These are phyloP conservation scores for Euphorbia corollata DNA, from an alignment of 441 rosid species.

Conservation along the genomic window DNA sequence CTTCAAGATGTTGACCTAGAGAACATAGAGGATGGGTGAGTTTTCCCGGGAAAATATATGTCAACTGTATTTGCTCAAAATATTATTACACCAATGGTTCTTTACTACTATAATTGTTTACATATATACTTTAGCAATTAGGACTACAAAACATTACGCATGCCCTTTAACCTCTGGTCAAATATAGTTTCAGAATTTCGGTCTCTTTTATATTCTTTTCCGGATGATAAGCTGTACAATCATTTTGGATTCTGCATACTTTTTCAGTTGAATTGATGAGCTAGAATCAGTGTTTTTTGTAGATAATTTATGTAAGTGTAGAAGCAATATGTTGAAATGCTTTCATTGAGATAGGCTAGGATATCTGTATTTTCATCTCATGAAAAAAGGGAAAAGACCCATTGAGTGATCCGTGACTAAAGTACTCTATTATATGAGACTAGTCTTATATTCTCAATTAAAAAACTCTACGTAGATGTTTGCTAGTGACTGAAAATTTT, in stretches of 20 bases:
- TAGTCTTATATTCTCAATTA: background rate
- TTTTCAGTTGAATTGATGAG: too few species aligned
- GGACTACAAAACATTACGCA: background rate
- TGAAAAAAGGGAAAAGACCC: background rate
- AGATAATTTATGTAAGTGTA: background rate
- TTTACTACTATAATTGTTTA: background rate
- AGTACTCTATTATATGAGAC: background rate
- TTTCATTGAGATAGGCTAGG: background rate
- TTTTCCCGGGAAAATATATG: constrained; percentile 10
- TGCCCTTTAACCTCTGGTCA: background rate
- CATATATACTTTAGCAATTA: constrained; percentile 8
- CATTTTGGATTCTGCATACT: too few species aligned
- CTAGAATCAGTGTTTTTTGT: background rate
- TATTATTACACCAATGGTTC: background rate
- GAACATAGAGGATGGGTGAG: constrained; percentile 76
- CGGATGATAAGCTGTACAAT: too few species aligned
- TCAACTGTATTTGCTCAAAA: background rate
- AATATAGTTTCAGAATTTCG: background rate
- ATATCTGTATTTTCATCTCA: background rate
- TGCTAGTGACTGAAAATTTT: constrained; percentile 21
- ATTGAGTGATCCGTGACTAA: too few species aligned
- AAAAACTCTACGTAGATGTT: constrained; percentile 1
- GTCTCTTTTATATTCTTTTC: background rate
- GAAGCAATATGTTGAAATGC: background rate
- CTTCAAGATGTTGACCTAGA: constrained; percentile 56